phyloP scores from a whole-genome alignment of 257 asterid genomes.

The Ballota nigra region DNA sequence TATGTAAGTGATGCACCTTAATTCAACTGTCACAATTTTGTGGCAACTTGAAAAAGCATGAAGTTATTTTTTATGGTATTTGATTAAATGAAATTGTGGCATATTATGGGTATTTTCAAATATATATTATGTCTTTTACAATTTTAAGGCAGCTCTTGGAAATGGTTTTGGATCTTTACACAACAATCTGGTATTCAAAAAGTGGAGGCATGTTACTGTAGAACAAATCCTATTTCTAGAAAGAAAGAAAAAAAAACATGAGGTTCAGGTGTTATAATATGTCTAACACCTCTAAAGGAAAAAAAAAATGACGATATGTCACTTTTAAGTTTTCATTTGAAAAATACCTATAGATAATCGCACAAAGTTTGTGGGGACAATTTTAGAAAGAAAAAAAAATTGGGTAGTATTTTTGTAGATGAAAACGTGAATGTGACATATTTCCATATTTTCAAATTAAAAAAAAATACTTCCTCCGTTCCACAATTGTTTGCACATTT shows the following conservation, averaged over 20 bases:
- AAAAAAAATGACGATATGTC: no score
- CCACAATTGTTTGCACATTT: no score
- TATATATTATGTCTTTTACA: background rate
- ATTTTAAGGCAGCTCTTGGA: background rate
- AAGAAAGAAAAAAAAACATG: background rate
- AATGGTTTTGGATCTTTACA: background rate
- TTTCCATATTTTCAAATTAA: no score
- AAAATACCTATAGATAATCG: no score
- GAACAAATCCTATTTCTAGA: background rate
- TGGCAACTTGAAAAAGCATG: conserved; percentile 22
- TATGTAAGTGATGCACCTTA: conserved; percentile 17
- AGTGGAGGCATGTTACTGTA: background rate
- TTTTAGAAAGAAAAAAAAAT: no score
- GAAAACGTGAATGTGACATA: no score
- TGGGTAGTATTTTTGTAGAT: no score
- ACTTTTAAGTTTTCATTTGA: no score
- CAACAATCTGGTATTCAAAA: background rate
- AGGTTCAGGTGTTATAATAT: background rate
- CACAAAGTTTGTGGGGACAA: no score
- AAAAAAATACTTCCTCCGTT: no score
- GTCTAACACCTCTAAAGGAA: no score
- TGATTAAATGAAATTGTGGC: conserved; percentile 26
- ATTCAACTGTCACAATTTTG: conserved; percentile 24
- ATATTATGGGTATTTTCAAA: conserved; percentile 24
- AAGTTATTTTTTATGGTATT: background rate